Evolutionary conservation across 176 grass and related monocot genomes (phyloP), one percentile per base, ranked within the genome.

Genomic region (Oryza meridionalis): DNA sequence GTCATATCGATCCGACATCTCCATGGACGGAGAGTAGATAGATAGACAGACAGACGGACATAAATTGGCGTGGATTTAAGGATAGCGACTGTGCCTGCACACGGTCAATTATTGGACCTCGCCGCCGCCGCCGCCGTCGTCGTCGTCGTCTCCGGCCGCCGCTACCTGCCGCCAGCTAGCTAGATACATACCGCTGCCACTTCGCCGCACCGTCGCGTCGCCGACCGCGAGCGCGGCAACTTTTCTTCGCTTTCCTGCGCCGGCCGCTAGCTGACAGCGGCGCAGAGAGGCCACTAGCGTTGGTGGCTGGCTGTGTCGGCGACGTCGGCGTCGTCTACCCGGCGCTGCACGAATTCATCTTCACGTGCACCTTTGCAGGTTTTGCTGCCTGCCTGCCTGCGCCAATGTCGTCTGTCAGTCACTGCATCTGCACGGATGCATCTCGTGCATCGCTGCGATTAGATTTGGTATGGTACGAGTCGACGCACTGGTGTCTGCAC

Each of bases 321-420:
- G 38, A 40, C 38, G 38, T 40, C 38, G 38, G 38, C 38, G 38
- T 40, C 38, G 38, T 40, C 38, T 40, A 31, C 29, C 38, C 38
- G 38, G 38, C 38, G 1, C 82, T 81, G 66, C 78, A 84, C 76
- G 70, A 69, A 85, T 76, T 64, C 87, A 82, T 22, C 73, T 86
- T 90, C 84, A 86, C 88, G 84, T 86, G 88, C 83, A n/a, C 3
- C 79, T 82, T 86, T 86, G 88, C 83, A 78, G 53, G 26, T 47
- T 35, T 42, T 4, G 4, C 35, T 37, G 35, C 35, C 35, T 35
- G 33, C 33, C 38, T 42, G 42, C 49, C 66, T 35, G 67, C 43
- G 19, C 46, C n/a, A 14, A 49, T 17, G 22, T 37, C 66, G 22
- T 37, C 66, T 11, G 33, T 31, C 29, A 31, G 29, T 31, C 47